Evolutionary conservation across 768 basidiomycete genomes (phyloP).

Genomic region (Mrakia blollopis): DNA sequence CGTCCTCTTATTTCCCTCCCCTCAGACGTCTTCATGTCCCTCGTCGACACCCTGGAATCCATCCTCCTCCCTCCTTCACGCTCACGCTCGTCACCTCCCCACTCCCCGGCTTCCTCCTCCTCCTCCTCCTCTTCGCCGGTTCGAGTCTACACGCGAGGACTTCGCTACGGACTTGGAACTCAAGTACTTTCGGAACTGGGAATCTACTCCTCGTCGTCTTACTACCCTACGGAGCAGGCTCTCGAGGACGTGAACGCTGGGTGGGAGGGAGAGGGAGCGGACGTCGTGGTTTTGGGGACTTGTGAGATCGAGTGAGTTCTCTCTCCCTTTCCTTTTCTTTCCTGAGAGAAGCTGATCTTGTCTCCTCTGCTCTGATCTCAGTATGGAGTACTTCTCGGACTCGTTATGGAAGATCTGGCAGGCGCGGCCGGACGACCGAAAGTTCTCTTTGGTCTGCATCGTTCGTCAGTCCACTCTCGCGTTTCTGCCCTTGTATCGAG

Average conservation of each 20-base stretch:
- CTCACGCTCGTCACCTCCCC: not conserved
- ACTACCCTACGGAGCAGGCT: not conserved
- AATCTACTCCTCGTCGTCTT: not conserved
- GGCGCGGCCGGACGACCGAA: conserved; percentile 8
- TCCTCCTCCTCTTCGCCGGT: not conserved
- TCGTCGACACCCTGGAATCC: conserved; percentile 13
- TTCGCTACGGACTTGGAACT: conserved; percentile 10
- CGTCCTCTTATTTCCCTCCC: not conserved
- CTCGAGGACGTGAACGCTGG: conserved; percentile 5
- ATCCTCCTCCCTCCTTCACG: not conserved
- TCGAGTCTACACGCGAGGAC: conserved; percentile 9
- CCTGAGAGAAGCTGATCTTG: not conserved
- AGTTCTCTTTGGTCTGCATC: conserved; percentile 22
- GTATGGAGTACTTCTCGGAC: conserved; percentile 19
- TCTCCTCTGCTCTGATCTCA: not conserved
- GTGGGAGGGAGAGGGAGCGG: conserved; percentile 15
- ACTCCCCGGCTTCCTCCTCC: not conserved
- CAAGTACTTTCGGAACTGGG: conserved; percentile 1
- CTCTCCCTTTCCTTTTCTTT: not conserved
- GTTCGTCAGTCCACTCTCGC: conserved; percentile 11
- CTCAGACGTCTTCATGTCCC: conserved; percentile 23
- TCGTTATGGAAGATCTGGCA: conserved; percentile 15
- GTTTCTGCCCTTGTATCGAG: not conserved
- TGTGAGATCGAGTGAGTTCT: conserved; percentile 29
- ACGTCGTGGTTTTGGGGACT: conserved; percentile 10